These are phyloP conservation scores for Trichoderma asperellum DNA, from an alignment of 2,329 filamentous ascomycete species.

Conservation along the genomic window DNA sequence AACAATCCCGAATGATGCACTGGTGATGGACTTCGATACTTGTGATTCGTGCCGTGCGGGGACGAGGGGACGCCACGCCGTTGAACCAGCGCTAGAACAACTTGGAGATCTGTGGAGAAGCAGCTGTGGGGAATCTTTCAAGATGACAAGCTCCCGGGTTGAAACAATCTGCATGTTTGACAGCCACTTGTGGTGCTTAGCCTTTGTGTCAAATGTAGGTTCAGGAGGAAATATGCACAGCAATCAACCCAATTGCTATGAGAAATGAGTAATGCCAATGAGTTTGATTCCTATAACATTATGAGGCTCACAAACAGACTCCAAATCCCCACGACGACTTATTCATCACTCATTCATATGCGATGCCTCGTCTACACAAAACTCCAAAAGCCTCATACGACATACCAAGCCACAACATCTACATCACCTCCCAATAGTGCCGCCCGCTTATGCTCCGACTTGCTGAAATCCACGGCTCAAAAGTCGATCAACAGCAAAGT, in stretches of 20 bases:
- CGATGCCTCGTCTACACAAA: background rate
- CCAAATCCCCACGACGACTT: background rate
- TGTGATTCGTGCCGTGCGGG: background rate
- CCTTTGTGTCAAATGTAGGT: background rate
- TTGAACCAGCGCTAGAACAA: background rate
- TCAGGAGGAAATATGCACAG: background rate
- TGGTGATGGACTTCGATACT: background rate
- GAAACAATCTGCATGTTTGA: background rate
- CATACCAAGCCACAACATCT: constrained; percentile 13
- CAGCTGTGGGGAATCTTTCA: background rate
- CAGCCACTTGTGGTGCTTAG: background rate
- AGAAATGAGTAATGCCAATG: too few species aligned
- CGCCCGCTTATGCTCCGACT: background rate
- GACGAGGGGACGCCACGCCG: background rate
- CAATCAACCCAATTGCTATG: too few species aligned
- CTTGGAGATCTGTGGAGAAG: constrained; percentile 18
- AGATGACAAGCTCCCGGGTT: background rate
- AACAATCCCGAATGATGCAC: background rate
- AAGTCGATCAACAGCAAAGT: background rate
- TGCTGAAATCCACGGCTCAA: background rate
- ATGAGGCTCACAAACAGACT: background rate
- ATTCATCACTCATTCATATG: background rate
- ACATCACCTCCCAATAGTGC: background rate
- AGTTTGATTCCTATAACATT: too few species aligned
- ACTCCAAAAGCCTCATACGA: constrained; percentile 14